phyloP scores from a whole-genome alignment of 1,284 basidiomycete species.

The Melanopsichium pennsylvanicum region DNA sequence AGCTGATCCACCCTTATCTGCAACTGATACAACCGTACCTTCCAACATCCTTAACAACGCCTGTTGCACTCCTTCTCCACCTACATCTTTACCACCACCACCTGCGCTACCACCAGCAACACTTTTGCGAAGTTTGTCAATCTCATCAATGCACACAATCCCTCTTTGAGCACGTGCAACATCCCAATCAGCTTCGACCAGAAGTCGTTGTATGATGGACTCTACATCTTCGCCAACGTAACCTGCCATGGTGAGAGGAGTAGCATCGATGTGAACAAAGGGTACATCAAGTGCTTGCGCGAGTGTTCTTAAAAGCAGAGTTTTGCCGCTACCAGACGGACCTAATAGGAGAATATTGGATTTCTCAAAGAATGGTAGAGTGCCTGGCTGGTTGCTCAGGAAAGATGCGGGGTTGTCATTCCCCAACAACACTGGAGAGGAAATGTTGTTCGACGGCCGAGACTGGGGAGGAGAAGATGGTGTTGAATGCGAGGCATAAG shows the following conservation, averaged over 20 bases:
- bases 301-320: slow-evolving; percentile 46
- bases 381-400: slow-evolving; percentile 14
- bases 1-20: slow-evolving; percentile 65
- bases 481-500: no score
- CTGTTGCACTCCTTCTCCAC: slow-evolving; percentile 95
- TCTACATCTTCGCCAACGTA: slow-evolving; percentile 59
- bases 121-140: slow-evolving; percentile 81
- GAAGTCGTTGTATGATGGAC: slow-evolving; percentile 40
- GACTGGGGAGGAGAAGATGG: no score
- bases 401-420: slow-evolving; percentile 1
- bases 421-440: no score
- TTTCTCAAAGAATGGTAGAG: slow-evolving; percentile 72
- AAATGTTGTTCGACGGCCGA: no score
- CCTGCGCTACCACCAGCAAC: slow-evolving; percentile 64
- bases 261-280: slow-evolving; percentile 53
- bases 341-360: slow-evolving; percentile 85
- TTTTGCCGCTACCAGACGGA: slow-evolving; percentile 69
- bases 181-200: slow-evolving; percentile 44
- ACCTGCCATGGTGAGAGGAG: slow-evolving; percentile 51
- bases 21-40: slow-evolving; percentile 80
- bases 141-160: slow-evolving; percentile 94
- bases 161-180: slow-evolving; percentile 37
- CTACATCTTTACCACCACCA: slow-evolving; percentile 78
- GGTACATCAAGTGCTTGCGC: slow-evolving; percentile 50
- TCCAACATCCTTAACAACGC: slow-evolving; percentile 89